These are phyloP conservation scores for Phialophora expanda DNA, from an alignment of 2,329 filamentous ascomycete species.

Conservation along the genomic window DNA sequence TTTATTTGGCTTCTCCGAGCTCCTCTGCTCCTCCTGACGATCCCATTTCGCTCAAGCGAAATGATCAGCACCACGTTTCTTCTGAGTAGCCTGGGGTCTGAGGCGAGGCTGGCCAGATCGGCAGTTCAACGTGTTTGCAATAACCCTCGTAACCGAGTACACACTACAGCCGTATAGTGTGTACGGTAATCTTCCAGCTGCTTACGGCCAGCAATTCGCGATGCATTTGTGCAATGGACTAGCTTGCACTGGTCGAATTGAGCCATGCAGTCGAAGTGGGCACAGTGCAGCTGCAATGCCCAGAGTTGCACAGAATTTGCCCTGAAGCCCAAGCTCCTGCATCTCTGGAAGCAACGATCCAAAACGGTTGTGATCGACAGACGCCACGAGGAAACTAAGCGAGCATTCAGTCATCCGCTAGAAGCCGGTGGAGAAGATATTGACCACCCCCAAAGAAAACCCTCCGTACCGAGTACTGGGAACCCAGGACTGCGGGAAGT, in stretches of 20 bases:
- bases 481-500: background rate
- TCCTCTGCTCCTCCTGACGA: conserved; percentile 13
- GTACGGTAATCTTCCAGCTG: background rate
- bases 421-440: conserved; percentile 2
- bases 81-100: background rate
- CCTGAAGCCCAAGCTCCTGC: background rate
- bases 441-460: background rate
- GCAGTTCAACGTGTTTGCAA: conserved; percentile 11
- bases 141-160: background rate
- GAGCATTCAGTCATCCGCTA: conserved; percentile 8
- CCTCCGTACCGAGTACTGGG: background rate
- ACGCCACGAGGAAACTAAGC: conserved; percentile 16
- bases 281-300: background rate
- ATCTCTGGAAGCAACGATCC: conserved; percentile 3
- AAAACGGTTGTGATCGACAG: conserved; percentile 10
- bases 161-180: background rate
- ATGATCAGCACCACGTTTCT: conserved; percentile 14
- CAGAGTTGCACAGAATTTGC: background rate
- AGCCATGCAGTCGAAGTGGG: conserved; percentile 4
- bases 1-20: background rate
- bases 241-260: conserved; percentile 3
- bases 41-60: conserved; percentile 15
- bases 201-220: background rate
- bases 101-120: conserved; percentile 9
- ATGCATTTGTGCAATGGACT: conserved; percentile 2